Percentiles rank a stretch among this genome's conserved stretches.
Conservation (phyloP, 78 protist genomes). For the Mantamonas sphyraenae region DNA sequence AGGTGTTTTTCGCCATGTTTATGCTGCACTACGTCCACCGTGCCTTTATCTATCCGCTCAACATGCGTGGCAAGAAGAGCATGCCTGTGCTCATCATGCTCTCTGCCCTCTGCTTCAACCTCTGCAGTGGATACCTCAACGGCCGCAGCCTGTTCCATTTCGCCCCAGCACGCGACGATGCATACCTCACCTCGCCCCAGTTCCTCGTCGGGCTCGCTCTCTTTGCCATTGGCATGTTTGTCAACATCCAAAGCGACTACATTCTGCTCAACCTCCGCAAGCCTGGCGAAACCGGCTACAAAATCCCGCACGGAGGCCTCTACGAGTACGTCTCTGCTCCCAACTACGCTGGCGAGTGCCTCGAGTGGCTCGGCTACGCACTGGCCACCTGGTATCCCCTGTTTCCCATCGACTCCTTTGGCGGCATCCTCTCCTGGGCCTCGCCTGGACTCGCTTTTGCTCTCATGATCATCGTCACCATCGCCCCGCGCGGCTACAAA, state of each 20-base stretch:
- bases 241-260: conserved; percentile 43
- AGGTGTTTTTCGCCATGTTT: conserved; percentile 3
- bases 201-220: conserved; percentile 1
- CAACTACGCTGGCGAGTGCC: conserved; percentile 54
- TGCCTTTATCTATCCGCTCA: background rate
- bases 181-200: background rate
- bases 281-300: conserved; percentile 36
- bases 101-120: background rate
- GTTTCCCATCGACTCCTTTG: background rate
- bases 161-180: background rate
- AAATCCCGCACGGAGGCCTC: conserved; percentile 38
- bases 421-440: background rate
- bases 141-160: background rate
- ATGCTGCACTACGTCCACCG: conserved; percentile 24
- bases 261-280: conserved; percentile 35
- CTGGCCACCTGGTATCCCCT: conserved; percentile 13
- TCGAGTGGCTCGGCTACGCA: conserved; percentile 63
- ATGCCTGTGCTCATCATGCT: background rate
- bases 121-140: background rate
- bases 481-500: conserved; percentile 43
- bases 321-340: conserved; percentile 52
- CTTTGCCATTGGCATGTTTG: conserved; percentile 17
- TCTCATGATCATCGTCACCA: conserved; percentile 13
- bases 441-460: conserved; percentile 20
- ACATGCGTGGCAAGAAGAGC: background rate